Percentiles rank a stretch among this genome's conserved stretches.
These are phyloP conservation scores for Kwoniella bestiolae DNA, from an alignment of 768 basidiomycete genomes.

Conservation along the genomic window DNA sequence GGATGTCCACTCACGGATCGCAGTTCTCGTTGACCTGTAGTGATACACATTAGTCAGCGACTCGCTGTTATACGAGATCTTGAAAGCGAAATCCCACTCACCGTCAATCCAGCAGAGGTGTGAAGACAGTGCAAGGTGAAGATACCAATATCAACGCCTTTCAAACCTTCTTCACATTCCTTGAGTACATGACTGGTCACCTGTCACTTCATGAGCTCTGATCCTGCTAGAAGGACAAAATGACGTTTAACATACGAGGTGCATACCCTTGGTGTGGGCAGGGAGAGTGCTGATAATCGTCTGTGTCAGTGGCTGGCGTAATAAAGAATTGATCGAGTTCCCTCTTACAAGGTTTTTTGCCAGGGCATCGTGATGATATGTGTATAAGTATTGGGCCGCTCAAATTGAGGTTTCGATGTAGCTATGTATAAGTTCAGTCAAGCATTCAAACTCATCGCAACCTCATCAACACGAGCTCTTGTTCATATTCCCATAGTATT, in stretches of 20 bases:
- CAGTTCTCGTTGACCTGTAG: constrained; percentile 78
- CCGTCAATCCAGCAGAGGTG: constrained; percentile 60
- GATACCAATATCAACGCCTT: constrained; percentile 78
- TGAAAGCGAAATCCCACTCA: constrained; percentile 62
- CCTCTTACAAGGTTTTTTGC: constrained; percentile 74
- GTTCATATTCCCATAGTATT: too few species aligned
- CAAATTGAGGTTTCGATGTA: background rate
- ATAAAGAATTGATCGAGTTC: background rate
- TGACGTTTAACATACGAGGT: constrained; percentile 61
- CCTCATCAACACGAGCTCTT: too few species aligned
- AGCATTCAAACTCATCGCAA: too few species aligned
- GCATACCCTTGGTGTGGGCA: constrained; percentile 62
- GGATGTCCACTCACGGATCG: constrained; percentile 69
- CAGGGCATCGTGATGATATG: constrained; percentile 70
- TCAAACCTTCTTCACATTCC: constrained; percentile 72
- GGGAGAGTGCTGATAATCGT: constrained; percentile 45
- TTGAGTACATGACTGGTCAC: constrained; percentile 73
- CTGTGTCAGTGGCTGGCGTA: background rate
- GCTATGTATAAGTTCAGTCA: background rate
- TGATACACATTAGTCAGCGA: background rate
- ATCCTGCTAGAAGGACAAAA: background rate
- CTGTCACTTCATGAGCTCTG: background rate
- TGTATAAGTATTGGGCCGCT: background rate
- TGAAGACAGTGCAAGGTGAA: constrained; percentile 80
- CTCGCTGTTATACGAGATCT: constrained; percentile 68